Percentiles rank a stretch among this genome's conserved stretches.
These are phyloP conservation scores for Tolypocladium cylindrosporum DNA, from an alignment of 2,329 filamentous ascomycete genomes.

Conservation along the genomic window DNA sequence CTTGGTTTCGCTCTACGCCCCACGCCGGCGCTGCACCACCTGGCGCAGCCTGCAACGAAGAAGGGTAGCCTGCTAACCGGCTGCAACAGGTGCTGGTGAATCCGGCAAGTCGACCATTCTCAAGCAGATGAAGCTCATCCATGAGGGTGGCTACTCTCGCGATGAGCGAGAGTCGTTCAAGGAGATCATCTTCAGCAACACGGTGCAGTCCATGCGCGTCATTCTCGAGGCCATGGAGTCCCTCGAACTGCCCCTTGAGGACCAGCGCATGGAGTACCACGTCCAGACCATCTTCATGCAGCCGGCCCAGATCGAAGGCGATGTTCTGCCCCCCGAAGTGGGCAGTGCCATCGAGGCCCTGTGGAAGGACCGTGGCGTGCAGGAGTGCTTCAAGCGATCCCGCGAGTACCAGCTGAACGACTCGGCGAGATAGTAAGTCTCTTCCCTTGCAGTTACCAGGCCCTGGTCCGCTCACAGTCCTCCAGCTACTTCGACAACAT, in stretches of 20 bases:
- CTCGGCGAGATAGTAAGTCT: constrained; percentile 76
- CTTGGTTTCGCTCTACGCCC: too few species aligned
- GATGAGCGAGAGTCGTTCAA: constrained; percentile 67
- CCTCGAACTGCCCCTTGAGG: constrained; percentile 71
- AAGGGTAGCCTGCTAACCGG: neutral
- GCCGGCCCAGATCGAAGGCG: constrained; percentile 90
- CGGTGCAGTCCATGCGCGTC: constrained; percentile 59
- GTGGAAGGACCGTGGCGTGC: constrained; percentile 88
- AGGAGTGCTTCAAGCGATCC: constrained; percentile 91
- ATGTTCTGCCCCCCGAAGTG: constrained; percentile 88
- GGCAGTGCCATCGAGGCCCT: constrained; percentile 85
- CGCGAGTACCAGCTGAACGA: constrained; percentile 95
- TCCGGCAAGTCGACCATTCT: constrained; percentile 86
- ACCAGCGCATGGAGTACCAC: constrained; percentile 90
- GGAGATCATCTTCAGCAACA: constrained; percentile 63
- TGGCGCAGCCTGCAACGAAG: neutral
- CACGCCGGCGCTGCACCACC: neutral
- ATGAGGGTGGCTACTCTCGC: constrained; percentile 96
- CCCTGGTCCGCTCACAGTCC: constrained; percentile 19
- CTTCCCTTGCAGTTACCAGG: neutral
- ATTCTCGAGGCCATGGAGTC: constrained; percentile 62
- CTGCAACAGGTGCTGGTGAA: constrained; percentile 78
- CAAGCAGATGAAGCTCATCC: constrained; percentile 99
- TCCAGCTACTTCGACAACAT: constrained; percentile 91
- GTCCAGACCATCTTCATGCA: constrained; percentile 99